Evolutionary conservation across 176 grass and related monocot genomes (phyloP).

Genomic region (Rhipidocladum racemiflorum): DNA sequence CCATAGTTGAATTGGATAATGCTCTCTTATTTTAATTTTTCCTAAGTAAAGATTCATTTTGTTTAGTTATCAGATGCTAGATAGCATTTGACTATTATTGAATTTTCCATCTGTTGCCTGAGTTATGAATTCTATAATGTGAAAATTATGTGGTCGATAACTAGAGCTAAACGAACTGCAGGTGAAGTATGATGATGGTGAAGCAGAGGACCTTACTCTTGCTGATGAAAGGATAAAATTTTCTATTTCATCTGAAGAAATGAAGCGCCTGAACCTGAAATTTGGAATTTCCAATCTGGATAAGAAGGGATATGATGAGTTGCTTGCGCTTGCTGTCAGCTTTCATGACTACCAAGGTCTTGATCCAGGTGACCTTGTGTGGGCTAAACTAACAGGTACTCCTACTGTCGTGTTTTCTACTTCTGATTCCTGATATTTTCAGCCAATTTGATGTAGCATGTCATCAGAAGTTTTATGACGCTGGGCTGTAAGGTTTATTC

Average conservation of each 20-base stretch:
- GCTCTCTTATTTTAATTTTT: not conserved
- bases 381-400: constrained; percentile 98
- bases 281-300: constrained; percentile 60
- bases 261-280: constrained; percentile 70
- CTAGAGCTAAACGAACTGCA: constrained; percentile 35
- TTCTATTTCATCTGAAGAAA: constrained; percentile 62
- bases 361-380: constrained; percentile 91
- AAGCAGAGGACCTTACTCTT: constrained; percentile 64
- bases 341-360: constrained; percentile 89
- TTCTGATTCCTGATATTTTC: constrained; percentile 9
- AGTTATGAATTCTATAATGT: constrained; percentile 6
- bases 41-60: not conserved
- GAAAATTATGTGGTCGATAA: not conserved
- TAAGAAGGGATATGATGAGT: constrained; percentile 76
- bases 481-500: not conserved
- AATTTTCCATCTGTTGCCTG: not conserved
- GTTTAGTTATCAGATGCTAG: not conserved
- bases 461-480: not conserved
- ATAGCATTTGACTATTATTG: not conserved
- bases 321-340: constrained; percentile 81
- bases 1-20: not conserved
- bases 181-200: constrained; percentile 87
- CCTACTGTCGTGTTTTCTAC: constrained; percentile 12
- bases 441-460: not conserved
- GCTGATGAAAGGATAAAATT: constrained; percentile 78